Evolutionary conservation across 2,329 filamentous ascomycete genomes (phyloP), one percentile per base, ranked within the genome.

Genomic region (Geosmithia flava): DNA sequence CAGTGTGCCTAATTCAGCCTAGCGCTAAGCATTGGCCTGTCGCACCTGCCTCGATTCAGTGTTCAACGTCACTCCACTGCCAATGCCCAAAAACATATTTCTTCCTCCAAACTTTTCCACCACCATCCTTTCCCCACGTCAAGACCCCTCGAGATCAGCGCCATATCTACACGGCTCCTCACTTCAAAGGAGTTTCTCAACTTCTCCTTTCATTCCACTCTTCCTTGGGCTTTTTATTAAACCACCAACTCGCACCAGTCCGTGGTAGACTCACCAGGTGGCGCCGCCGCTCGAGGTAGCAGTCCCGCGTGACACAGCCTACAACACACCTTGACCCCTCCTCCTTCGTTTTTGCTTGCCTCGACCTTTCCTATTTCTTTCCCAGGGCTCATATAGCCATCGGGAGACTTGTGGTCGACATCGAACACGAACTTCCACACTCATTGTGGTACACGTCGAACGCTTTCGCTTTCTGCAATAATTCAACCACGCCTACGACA

Each of bases 61-160:
- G 37, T 42, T 47, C 37, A 42, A 44, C 47, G 41, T 44, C 47
- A 48, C 42, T 48, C 33, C 45, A 47, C 45, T 20, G 8, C 20
- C 16, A 19, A 11, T 20, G 42, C 46, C 20, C 13, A 41, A 11
- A 42, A 20, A 29, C 46, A 29, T 23, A 40, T 15, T 39, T 29
- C 20, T 29, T 2, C 15, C 45, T 16, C 20, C 37, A 41, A 33
- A 20, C 30, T 37, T 19, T 46, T 37, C 6, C 42, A 44, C 16
- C 42, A 6, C 15, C 20, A 46, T n/a, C 33, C 40, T 47, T 29
- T 17, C 20, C 44, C 44, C 20, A 13, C 44, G 30, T 16, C 44
- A 37, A 23, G 33, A 37, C 33, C 33, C 33, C 33, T 37, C 33
- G 33, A 11, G 33, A 37, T 13, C 33, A 5, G 15, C 33, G 15